Evolutionary conservation across 164 flowering plant species (phyloP).

Genomic region (Malania oleifera): DNA sequence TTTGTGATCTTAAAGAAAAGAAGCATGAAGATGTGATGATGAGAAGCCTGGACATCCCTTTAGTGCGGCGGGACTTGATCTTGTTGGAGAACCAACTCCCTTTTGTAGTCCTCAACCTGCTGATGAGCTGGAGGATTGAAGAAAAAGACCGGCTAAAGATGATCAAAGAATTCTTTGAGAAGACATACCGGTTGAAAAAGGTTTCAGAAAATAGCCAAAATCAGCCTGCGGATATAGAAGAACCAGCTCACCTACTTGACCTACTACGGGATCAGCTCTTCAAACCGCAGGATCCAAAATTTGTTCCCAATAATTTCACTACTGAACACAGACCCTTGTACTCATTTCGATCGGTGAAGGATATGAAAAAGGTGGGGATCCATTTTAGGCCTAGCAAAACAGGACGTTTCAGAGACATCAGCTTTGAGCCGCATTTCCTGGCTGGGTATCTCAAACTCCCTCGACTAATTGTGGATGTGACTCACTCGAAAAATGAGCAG

Average conservation of each 20-base stretch:
- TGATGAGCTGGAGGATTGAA: background rate
- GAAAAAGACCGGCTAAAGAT: too few species aligned
- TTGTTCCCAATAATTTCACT: background rate
- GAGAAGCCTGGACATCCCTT: background rate
- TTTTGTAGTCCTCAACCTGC: background rate
- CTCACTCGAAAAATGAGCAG: too few species aligned
- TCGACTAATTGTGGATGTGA: too few species aligned
- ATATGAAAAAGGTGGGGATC: background rate
- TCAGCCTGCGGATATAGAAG: too few species aligned
- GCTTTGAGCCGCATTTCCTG: background rate
- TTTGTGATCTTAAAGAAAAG: background rate
- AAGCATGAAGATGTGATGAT: background rate
- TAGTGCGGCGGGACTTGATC: conserved; percentile 1
- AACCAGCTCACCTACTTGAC: too few species aligned
- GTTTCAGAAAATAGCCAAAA: too few species aligned
- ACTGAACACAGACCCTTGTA: background rate
- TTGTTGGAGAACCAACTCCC: conserved; percentile 14
- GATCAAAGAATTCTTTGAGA: too few species aligned
- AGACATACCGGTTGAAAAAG: too few species aligned
- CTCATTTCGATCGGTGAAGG: background rate
- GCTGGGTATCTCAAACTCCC: too few species aligned
- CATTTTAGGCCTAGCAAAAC: background rate
- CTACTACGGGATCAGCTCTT: background rate
- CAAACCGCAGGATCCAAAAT: background rate
- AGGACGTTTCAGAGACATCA: background rate